Evolutionary conservation across 345 rosid genomes (phyloP).

Genomic region (Salix caprea): DNA sequence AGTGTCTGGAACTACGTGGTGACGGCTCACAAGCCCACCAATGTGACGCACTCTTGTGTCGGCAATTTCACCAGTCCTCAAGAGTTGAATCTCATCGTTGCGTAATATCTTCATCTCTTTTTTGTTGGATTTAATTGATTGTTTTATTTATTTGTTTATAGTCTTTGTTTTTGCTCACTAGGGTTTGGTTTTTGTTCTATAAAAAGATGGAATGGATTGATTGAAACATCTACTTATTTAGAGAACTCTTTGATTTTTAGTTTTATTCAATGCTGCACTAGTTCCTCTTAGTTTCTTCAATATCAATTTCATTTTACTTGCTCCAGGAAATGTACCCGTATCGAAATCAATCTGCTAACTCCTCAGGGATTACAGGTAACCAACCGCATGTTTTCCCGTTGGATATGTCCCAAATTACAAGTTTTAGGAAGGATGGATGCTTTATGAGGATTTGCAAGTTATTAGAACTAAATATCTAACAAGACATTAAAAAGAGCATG

Average conservation of each 20-base stretch:
- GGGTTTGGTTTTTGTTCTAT: not conserved
- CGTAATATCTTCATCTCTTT: constrained; percentile 33
- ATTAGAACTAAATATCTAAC: not conserved
- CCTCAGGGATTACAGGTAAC: constrained; percentile 82
- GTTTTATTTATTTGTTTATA: no score
- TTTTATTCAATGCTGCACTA: no score
- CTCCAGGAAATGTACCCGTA: constrained; percentile 84
- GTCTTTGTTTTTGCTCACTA: not conserved
- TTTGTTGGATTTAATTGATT: not conserved
- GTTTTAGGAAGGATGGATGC: not conserved
- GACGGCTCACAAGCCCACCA: constrained; percentile 69
- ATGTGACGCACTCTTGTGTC: constrained; percentile 88
- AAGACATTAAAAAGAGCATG: not conserved
- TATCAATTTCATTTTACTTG: not conserved
- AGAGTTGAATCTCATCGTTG: constrained; percentile 87
- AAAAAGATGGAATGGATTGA: no score
- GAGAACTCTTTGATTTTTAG: no score
- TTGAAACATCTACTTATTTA: no score
- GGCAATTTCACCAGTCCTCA: constrained; percentile 94
- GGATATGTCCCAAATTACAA: not conserved
- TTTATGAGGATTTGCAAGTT: not conserved
- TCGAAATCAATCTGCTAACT: constrained; percentile 78
- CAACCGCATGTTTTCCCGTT: not conserved
- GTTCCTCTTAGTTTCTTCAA: not conserved
- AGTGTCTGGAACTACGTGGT: constrained; percentile 56